Evolutionary conservation across 306 rosid genomes (phyloP).

Genomic region (Vicia faba): DNA sequence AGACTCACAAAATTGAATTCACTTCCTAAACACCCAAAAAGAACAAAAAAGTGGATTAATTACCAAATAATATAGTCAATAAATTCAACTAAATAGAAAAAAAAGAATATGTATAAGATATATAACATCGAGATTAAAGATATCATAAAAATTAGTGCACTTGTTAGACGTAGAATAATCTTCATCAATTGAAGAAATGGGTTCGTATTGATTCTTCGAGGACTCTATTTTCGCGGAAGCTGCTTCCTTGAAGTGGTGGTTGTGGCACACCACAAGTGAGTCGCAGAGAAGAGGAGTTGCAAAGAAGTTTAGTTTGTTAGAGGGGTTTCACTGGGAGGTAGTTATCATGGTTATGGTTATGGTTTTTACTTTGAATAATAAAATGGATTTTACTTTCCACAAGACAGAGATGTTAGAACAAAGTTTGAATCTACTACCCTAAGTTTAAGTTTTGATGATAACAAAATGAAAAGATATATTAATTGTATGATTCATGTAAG

Average conservation of each 20-base stretch:
- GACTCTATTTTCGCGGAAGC: slow-evolving; percentile 48
- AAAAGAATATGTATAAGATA: not conserved
- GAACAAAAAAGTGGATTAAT: not conserved
- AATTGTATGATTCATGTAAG: too few relatives aligned
- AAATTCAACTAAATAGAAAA: not conserved
- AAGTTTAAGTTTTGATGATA: too few relatives aligned
- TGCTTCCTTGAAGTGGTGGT: not conserved
- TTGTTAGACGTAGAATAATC: slow-evolving; percentile 38
- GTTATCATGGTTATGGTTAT: too few relatives aligned
- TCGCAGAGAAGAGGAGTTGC: too few relatives aligned
- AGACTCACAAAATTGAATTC: not conserved
- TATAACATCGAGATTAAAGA: slow-evolving; percentile 72
- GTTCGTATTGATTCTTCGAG: slow-evolving; percentile 34
- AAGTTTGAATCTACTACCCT: too few relatives aligned
- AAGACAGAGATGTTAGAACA: too few relatives aligned
- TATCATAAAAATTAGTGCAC: slow-evolving; percentile 53
- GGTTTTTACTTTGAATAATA: too few relatives aligned
- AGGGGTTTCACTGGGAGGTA: too few relatives aligned
- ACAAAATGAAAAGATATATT: too few relatives aligned
- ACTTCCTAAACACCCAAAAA: not conserved
- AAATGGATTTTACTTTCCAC: too few relatives aligned
- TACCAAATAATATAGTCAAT: not conserved
- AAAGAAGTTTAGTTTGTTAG: too few relatives aligned
- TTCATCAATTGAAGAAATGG: slow-evolving; percentile 41
- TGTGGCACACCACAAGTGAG: too few relatives aligned